Conservation (phyloP, 495 filamentous ascomycete genomes). For the Aspergillus avenaceus region DNA sequence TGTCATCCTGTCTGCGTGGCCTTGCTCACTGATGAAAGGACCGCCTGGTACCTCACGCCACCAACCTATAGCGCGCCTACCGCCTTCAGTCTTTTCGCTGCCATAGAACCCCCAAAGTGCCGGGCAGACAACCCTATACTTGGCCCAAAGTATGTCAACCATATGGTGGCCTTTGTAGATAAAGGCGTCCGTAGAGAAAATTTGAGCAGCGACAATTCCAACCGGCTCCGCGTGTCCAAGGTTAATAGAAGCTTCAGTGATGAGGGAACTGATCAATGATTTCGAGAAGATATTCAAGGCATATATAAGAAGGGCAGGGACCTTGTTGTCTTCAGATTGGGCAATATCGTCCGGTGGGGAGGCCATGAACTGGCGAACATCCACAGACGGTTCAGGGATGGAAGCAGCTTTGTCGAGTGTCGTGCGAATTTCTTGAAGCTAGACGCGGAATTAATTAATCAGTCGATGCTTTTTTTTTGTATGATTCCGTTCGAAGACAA, state of each 20-base stretch:
- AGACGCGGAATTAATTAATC: background rate
- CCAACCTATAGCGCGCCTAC: slow-evolving; percentile 73
- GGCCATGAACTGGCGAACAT: slow-evolving; percentile 64
- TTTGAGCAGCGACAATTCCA: slow-evolving; percentile 67
- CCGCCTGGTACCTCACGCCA: slow-evolving; percentile 47
- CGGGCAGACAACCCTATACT: slow-evolving; percentile 76
- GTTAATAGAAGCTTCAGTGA: slow-evolving; percentile 67
- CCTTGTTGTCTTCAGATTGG: slow-evolving; percentile 48
- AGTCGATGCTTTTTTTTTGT: background rate
- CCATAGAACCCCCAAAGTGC: slow-evolving; percentile 83
- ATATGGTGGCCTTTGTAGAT: slow-evolving; percentile 66
- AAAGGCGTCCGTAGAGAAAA: slow-evolving; percentile 67
- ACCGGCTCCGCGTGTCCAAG: slow-evolving; percentile 74
- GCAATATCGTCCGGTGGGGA: slow-evolving; percentile 51
- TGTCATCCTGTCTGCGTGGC: slow-evolving; percentile 75
- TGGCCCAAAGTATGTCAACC: slow-evolving; percentile 85
- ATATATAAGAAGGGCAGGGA: slow-evolving; percentile 74
- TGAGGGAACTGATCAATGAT: slow-evolving; percentile 66
- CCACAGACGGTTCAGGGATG: slow-evolving; percentile 53
- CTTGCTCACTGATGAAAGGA: slow-evolving; percentile 58
- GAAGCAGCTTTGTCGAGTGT: slow-evolving; percentile 42
- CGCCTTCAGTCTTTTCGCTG: slow-evolving; percentile 66
- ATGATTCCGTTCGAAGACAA: background rate
- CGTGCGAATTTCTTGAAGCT: slow-evolving; percentile 45
- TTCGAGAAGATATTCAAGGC: slow-evolving; percentile 82